A percentile compares a stretch with the other conserved stretches of the same genome.
phyloP scores from a whole-genome alignment of 176 grass and related monocot species.

The Aegilops speltoides region DNA sequence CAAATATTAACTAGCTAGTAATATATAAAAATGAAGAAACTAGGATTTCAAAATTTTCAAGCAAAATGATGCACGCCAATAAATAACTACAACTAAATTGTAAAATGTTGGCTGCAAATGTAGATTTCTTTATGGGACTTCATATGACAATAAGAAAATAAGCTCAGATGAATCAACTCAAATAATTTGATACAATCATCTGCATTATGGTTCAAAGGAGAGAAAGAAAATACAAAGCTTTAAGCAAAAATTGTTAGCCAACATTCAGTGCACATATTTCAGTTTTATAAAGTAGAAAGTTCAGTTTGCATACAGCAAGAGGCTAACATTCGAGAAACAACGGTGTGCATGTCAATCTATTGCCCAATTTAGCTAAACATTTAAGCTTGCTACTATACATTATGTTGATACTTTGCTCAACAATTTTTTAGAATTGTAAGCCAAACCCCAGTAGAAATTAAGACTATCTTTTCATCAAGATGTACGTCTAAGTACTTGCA shows the following conservation, averaged over 20 bases:
- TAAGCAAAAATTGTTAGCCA: not conserved
- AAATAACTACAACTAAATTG: not conserved
- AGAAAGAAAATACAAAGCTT: not conserved
- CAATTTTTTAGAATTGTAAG: not conserved
- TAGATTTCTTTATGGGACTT: not conserved
- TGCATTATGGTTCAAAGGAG: slow-evolving; percentile 45
- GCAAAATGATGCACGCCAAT: not conserved
- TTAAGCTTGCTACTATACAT: not conserved
- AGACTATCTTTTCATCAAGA: slow-evolving; percentile 74
- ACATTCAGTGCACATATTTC: slow-evolving; percentile 14
- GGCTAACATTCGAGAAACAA: not conserved
- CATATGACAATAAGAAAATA: not conserved
- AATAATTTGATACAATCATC: not conserved
- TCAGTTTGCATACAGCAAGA: not conserved
- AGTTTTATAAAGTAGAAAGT: not conserved
- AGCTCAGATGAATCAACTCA: not conserved
- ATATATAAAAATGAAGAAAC: not conserved
- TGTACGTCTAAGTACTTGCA: slow-evolving; percentile 69
- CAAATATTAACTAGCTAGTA: not conserved
- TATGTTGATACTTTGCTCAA: not conserved
- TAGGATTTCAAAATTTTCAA: not conserved
- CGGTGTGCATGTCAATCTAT: not conserved
- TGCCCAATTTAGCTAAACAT: not conserved
- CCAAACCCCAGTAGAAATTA: not conserved
- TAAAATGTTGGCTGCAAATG: not conserved